Percentiles rank a stretch among this genome's conserved stretches.
Conservation (phyloP, 2,329 filamentous ascomycete genomes). For the Xylariaceae sp. region DNA sequence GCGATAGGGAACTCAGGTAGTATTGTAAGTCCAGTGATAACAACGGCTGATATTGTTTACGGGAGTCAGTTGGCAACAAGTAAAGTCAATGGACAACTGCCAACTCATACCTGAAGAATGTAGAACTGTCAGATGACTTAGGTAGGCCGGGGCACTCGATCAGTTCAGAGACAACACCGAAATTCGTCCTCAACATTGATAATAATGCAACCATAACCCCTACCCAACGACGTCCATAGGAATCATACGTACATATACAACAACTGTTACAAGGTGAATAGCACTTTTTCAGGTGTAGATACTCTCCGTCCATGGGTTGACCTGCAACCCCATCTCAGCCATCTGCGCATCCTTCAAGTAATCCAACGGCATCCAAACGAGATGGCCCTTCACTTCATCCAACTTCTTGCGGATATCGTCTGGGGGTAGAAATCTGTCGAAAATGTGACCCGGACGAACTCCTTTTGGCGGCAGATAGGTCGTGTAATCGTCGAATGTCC, state of each 20-base stretch:
- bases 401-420: constrained; percentile 70
- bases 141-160: too few species aligned
- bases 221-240: background rate
- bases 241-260: background rate
- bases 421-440: constrained; percentile 69
- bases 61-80: too few species aligned
- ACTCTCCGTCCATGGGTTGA: constrained; percentile 84
- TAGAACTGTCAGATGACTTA: too few species aligned
- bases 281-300: constrained; percentile 58
- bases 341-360: constrained; percentile 81
- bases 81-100: too few species aligned
- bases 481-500: constrained; percentile 87
- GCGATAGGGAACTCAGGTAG: too few species aligned
- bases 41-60: too few species aligned
- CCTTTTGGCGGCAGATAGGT: constrained; percentile 64
- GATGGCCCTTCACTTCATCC: constrained; percentile 74
- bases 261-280: background rate
- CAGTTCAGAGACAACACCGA: too few species aligned
- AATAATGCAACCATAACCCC: background rate
- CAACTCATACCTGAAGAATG: too few species aligned
- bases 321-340: constrained; percentile 81
- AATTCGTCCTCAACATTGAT: too few species aligned
- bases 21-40: too few species aligned
- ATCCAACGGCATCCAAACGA: constrained; percentile 93
- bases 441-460: constrained; percentile 80